phyloP scores from a whole-genome alignment of 345 rosid species.

The Eucalyptus polyanthemos region DNA sequence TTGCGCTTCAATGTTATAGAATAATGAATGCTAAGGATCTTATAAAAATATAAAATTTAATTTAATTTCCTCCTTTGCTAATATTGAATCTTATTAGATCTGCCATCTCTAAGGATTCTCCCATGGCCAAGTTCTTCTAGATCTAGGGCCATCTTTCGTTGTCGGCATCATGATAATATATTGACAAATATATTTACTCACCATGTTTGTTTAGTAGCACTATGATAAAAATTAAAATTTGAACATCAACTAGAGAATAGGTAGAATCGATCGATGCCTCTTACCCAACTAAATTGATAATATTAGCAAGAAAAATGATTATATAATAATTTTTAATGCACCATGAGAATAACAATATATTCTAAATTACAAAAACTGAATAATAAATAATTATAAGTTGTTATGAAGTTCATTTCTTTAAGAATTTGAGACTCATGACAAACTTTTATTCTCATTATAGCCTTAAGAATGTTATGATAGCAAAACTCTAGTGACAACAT shows the following conservation, averaged over 20 bases:
- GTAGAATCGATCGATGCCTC: accelerated
- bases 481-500: accelerated
- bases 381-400: no score
- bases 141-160: accelerated
- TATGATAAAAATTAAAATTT: neutral
- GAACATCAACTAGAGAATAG: neutral
- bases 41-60: neutral
- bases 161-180: accelerated
- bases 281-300: neutral
- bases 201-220: no score
- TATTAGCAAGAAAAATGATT: accelerated
- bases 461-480: accelerated
- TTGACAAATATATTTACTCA: neutral
- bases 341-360: accelerated
- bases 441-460: accelerated
- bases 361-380: accelerated
- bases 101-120: neutral
- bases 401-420: no score
- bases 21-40: neutral
- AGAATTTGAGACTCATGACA: accelerated
- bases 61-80: accelerated
- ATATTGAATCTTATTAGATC: neutral
- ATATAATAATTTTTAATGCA: accelerated
- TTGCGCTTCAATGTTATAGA: neutral
- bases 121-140: neutral